Evolutionary conservation across 306 rosid genomes (phyloP).

Genomic region (Acacia acuminata): DNA sequence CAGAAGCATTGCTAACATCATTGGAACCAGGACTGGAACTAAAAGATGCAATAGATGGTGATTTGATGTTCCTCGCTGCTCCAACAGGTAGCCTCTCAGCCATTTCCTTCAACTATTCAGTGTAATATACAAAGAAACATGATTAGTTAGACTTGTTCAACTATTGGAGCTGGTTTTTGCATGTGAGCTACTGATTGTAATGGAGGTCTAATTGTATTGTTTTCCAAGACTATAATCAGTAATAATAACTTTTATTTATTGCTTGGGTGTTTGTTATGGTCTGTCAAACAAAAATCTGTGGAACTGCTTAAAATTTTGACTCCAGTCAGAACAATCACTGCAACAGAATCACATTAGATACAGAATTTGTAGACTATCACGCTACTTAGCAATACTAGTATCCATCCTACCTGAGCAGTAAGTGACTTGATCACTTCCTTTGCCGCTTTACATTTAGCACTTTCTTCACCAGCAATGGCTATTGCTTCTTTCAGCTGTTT

Average conservation of each 20-base stretch:
- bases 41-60: conserved; percentile 70
- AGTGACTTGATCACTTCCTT: conserved; percentile 98
- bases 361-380: neutral
- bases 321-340: neutral
- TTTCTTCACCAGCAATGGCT: conserved; percentile 87
- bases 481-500: conserved; percentile 94
- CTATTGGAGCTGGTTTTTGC: neutral
- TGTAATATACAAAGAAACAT: conserved; percentile 22
- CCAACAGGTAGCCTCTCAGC: conserved; percentile 98
- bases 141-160: conserved; percentile 26
- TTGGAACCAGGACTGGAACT: conserved; percentile 63
- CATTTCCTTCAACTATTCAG: conserved; percentile 88
- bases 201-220: conserved; percentile 17
- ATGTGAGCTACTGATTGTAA: conserved; percentile 19
- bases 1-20: conserved; percentile 56
- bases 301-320: neutral
- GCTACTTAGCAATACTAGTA: conserved; percentile 2
- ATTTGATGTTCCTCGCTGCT: conserved; percentile 72
- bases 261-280: neutral
- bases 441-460: conserved; percentile 90
- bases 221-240: conserved; percentile 5
- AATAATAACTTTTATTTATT: neutral
- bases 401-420: conserved; percentile 82
- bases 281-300: neutral
- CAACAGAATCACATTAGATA: neutral